These are phyloP conservation scores for Cladobotryum protrusum DNA, from an alignment of 2,329 filamentous ascomycete species.

Conservation along the genomic window DNA sequence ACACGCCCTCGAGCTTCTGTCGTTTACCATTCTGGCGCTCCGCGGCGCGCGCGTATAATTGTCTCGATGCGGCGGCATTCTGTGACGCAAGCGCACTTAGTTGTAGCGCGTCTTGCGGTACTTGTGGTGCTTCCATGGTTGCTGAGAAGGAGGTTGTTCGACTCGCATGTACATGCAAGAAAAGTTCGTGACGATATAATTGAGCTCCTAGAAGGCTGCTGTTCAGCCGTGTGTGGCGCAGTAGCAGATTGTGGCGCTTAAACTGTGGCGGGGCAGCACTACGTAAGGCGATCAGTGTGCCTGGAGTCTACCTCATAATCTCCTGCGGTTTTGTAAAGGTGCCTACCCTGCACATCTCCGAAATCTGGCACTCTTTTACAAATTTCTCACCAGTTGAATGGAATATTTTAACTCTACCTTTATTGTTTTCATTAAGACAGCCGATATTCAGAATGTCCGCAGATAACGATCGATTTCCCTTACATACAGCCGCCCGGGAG, in stretches of 20 bases:
- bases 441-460: slow-evolving; percentile 9
- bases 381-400: background rate
- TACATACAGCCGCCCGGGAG: slow-evolving; percentile 82
- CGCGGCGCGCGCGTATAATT: slow-evolving; percentile 24
- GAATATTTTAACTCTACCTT: too few species aligned
- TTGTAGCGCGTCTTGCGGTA: slow-evolving; percentile 26
- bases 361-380: background rate
- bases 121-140: slow-evolving; percentile 29
- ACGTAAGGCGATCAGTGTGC: too few species aligned
- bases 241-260: background rate
- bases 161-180: slow-evolving; percentile 2
- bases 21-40: slow-evolving; percentile 28
- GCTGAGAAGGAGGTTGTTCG: background rate
- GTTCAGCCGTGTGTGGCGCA: slow-evolving; percentile 26
- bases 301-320: background rate
- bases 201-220: slow-evolving; percentile 18
- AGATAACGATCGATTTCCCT: slow-evolving; percentile 61
- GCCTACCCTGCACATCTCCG: background rate
- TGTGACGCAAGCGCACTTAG: slow-evolving; percentile 29
- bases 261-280: too few species aligned
- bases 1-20: slow-evolving; percentile 31
- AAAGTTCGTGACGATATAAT: slow-evolving; percentile 15
- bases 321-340: background rate
- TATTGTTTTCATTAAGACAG: too few species aligned
- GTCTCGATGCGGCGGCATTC: slow-evolving; percentile 28